Percentiles rank a stretch among this genome's conserved stretches.
These are phyloP conservation scores for Dioszegia aurantiaca DNA, from an alignment of 768 basidiomycete species.

Conservation along the genomic window DNA sequence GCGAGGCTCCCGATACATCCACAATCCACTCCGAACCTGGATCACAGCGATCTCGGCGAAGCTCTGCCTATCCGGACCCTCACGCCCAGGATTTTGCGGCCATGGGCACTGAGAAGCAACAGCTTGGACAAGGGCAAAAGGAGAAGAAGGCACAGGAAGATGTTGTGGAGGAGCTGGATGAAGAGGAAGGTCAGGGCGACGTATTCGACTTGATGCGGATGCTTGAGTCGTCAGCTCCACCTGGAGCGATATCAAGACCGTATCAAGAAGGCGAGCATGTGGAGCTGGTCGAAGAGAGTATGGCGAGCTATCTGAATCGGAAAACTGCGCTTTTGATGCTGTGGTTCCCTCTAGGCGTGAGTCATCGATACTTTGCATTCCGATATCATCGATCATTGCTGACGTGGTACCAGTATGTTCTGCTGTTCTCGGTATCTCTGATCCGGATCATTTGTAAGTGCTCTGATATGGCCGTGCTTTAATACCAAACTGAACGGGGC, in stretches of 20 bases:
- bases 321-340: constrained; percentile 52
- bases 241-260: constrained; percentile 1
- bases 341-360: constrained; percentile 51
- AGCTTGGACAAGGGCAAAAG: no score
- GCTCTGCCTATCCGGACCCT: background rate
- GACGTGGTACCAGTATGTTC: constrained; percentile 36
- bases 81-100: no score
- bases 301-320: constrained; percentile 51
- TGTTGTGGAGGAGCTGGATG: constrained; percentile 13
- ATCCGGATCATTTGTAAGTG: constrained; percentile 50
- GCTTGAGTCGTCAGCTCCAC: constrained; percentile 25
- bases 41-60: background rate
- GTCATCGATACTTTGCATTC: constrained; percentile 12
- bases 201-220: constrained; percentile 42
- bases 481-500: constrained; percentile 6
- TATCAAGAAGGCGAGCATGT: constrained; percentile 23
- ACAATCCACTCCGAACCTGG: background rate
- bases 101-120: no score
- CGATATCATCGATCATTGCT: constrained; percentile 5
- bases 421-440: constrained; percentile 52
- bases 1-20: background rate
- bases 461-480: background rate
- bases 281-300: constrained; percentile 49
- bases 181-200: constrained; percentile 27
- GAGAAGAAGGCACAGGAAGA: no score